Conservation (phyloP, 129 eudicot genomes). For the Heracleum sosnowskyi region DNA sequence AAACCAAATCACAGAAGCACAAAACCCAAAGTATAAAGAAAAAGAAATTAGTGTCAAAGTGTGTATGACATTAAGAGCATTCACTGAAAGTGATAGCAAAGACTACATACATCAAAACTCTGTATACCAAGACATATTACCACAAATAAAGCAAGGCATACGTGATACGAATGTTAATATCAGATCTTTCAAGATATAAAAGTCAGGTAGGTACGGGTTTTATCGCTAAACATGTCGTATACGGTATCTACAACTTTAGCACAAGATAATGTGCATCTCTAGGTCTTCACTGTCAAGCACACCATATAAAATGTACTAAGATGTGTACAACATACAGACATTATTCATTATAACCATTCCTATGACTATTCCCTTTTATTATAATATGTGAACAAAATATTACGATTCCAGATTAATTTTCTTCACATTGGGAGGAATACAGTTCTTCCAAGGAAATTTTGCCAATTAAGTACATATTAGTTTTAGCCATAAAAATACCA, state of each 20-base stretch:
- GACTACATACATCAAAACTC: neutral
- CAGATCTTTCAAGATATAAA: neutral
- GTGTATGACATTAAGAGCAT: neutral
- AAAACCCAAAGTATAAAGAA: neutral
- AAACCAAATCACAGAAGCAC: neutral
- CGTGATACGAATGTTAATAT: neutral
- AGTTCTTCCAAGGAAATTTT: neutral
- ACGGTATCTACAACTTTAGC: neutral
- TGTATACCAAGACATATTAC: neutral
- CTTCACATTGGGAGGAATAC: neutral
- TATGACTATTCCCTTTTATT: neutral
- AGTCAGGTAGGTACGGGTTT: neutral
- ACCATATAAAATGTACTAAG: neutral
- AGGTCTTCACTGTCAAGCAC: neutral
- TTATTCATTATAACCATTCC: neutral
- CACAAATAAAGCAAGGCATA: neutral
- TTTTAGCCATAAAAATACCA: neutral
- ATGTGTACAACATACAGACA: neutral
- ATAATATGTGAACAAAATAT: neutral
- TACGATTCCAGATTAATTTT: neutral
- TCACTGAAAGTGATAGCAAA: neutral
- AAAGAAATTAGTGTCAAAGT: neutral
- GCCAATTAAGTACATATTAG: neutral
- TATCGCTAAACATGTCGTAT: neutral
- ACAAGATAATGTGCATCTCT: neutral